Evolutionary conservation across 768 basidiomycete genomes (phyloP).

Genomic region (Mycena sanguinolenta): DNA sequence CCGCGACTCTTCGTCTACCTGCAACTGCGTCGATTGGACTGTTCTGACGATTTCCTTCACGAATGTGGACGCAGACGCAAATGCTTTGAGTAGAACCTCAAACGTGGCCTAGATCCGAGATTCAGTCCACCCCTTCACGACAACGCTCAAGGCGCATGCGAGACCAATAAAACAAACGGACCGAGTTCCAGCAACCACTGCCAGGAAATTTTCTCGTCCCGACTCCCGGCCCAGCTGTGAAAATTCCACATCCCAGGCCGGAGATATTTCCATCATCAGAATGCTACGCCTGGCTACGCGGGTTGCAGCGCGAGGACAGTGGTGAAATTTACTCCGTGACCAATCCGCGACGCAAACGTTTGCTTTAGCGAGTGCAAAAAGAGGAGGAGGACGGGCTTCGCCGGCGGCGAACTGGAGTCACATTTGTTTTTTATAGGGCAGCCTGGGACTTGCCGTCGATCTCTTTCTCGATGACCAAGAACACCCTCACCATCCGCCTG

Average conservation of each 20-base stretch:
- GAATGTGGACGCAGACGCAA: not conserved
- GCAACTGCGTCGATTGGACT: no score
- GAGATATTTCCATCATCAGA: not conserved
- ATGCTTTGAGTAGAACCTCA: not conserved
- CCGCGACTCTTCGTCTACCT: not conserved
- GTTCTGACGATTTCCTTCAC: not conserved
- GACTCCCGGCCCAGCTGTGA: no score
- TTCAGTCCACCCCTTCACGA: no score
- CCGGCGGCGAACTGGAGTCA: slow-evolving; percentile 12
- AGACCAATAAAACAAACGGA: not conserved
- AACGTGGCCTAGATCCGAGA: not conserved
- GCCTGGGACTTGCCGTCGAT: not conserved
- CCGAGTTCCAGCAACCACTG: not conserved
- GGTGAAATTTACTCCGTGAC: not conserved
- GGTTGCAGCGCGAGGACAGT: not conserved
- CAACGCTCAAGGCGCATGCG: no score
- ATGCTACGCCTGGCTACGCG: not conserved
- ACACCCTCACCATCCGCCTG: slow-evolving; percentile 54
- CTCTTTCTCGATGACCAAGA: slow-evolving; percentile 31
- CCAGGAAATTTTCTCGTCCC: no score
- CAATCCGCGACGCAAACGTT: not conserved
- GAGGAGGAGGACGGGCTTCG: not conserved
- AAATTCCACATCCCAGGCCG: no score
- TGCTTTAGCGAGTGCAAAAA: not conserved
- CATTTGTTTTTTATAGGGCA: not conserved